Evolutionary conservation across 169 alveolate genomes (phyloP).

Genomic region (Cryptosporidium sp.): DNA sequence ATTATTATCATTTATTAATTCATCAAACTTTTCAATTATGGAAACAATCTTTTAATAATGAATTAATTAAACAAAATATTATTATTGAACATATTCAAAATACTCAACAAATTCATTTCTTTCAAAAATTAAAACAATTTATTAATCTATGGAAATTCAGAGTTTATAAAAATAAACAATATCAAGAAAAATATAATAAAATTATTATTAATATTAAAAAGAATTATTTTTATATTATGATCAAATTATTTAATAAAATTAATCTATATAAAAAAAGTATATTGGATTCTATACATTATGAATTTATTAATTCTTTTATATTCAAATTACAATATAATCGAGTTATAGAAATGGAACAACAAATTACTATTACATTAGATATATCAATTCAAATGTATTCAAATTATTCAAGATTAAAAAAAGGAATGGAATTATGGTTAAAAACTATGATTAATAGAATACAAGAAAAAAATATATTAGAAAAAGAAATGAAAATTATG

Average conservation of each 20-base stretch:
- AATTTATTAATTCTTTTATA: constrained; percentile 14
- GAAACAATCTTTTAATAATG: neutral
- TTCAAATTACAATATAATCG: constrained; percentile 43
- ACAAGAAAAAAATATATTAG: neutral
- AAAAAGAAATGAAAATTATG: constrained; percentile 6
- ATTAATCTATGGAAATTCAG: neutral
- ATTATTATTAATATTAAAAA: neutral
- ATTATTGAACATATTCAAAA: neutral
- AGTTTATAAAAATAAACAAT: neutral
- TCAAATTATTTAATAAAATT: constrained; percentile 5
- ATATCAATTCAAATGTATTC: neutral
- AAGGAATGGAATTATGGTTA: constrained; percentile 27
- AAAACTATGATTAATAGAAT: neutral
- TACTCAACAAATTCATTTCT: neutral
- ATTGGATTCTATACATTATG: neutral
- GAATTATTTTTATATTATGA: neutral
- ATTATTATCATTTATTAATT: neutral
- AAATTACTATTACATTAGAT: constrained; percentile 16
- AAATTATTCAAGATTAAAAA: neutral
- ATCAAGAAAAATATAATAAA: neutral
- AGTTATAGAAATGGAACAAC: neutral
- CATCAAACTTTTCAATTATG: neutral
- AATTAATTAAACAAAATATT: neutral
- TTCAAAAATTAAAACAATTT: neutral
- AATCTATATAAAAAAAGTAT: constrained; percentile 7